These are phyloP conservation scores for Podaxis sp. DNA, from an alignment of 768 basidiomycete species.

Conservation along the genomic window DNA sequence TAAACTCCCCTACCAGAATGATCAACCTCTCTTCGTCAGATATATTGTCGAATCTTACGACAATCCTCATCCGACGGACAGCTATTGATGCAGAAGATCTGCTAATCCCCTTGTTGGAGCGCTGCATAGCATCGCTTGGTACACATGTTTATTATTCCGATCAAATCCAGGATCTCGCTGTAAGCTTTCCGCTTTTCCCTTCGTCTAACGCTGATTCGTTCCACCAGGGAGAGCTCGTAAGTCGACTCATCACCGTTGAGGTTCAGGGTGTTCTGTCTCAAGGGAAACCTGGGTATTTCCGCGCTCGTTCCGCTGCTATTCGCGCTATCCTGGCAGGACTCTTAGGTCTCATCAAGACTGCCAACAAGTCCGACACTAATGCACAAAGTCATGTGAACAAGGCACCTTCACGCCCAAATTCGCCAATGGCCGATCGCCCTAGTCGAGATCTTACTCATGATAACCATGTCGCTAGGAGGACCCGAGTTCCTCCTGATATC, in stretches of 20 bases:
- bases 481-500: slow-evolving; percentile 70
- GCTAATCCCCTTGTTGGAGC: slow-evolving; percentile 63
- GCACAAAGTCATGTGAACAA: slow-evolving; percentile 8
- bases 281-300: slow-evolving; percentile 24
- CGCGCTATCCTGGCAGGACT: slow-evolving; percentile 67
- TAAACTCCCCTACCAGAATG: slow-evolving; percentile 76
- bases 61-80: slow-evolving; percentile 67
- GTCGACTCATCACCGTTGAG: slow-evolving; percentile 68
- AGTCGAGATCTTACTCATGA: slow-evolving; percentile 23
- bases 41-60: slow-evolving; percentile 73
- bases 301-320: slow-evolving; percentile 58
- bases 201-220: slow-evolving; percentile 4
- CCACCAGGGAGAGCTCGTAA: slow-evolving; percentile 67
- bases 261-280: slow-evolving; percentile 49
- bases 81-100: slow-evolving; percentile 57
- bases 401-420: slow-evolving; percentile 15
- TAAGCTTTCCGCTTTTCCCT: slow-evolving; percentile 22
- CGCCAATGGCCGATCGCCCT: slow-evolving; percentile 22
- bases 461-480: slow-evolving; percentile 49
- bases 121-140: slow-evolving; percentile 79
- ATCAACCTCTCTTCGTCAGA: slow-evolving; percentile 91
- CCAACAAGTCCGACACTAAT: slow-evolving; percentile 42
- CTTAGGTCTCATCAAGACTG: slow-evolving; percentile 63
- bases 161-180: slow-evolving; percentile 88
- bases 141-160: slow-evolving; percentile 94